Base-by-base conservation (phyloP, 176 grass and related monocot genomes). In the Guadua angustifolia region DNA sequence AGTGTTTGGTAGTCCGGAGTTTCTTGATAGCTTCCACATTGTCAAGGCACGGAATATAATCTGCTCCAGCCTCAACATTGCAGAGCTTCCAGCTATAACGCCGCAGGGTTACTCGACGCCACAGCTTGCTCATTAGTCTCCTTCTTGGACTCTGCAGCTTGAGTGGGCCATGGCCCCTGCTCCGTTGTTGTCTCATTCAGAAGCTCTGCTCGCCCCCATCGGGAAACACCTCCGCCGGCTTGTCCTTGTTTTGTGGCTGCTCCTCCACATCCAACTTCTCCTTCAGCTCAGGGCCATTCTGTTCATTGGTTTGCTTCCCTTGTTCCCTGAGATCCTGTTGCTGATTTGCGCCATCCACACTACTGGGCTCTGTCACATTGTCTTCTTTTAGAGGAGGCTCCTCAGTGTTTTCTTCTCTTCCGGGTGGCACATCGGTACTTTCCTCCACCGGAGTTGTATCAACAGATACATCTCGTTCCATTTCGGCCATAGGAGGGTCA, bases 31-130 rank as follows among this genome's bases (percentile, higher is more conserved):
- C 86, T 74, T 88, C 73, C 40, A 71, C n/a, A 65, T 92, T 97
- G 92, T 97, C 94, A 14, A 97, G 92, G 86, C 94, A 97, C 5
- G 94, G 94, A 33, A 94, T 92, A 79, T 92, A 97, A 90, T 97
- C 90, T 33, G 94, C 19, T 8, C 86, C 74, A 14, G 90, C 86
- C 2, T 82, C 79, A 35, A 61, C 65, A 59, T 92, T 87, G 80
- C 94, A 94, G 55, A 97, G 84, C 70, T 85, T 92, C 94, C 92
- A 97, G 25, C 38, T 74, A 33, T 82, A 70, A 75, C 24, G 75
- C 19, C n/a, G 50, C 44, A 33, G 71, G 76, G 44, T 9, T 69
- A 45, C 12, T 73, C 1, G 79, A 57, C 17, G 44, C 53, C 2
- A 49, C 58, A 56, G 80, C 51, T 63, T 89, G 79, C 44, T 86